phyloP scores from a whole-genome alignment of 2,329 filamentous ascomycete species.

The Apiospora malaysiana region DNA sequence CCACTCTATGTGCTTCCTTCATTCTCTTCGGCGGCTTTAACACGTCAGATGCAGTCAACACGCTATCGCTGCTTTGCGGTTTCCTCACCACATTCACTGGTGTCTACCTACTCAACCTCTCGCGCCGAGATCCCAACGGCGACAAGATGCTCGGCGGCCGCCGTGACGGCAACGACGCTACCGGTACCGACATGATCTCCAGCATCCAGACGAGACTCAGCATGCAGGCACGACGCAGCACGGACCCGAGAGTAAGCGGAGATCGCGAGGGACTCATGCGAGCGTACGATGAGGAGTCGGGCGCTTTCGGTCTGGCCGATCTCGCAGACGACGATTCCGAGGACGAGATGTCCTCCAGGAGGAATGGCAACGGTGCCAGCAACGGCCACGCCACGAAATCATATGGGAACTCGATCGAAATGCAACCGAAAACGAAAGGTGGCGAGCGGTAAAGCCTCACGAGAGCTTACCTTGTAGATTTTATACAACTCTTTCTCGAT shows the following conservation, averaged over 20 bases:
- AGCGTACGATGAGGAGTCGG: slow-evolving; percentile 83
- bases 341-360: slow-evolving; percentile 55
- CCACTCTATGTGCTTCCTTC: slow-evolving; percentile 91
- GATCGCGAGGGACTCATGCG: slow-evolving; percentile 86
- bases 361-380: slow-evolving; percentile 40
- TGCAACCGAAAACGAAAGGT: slow-evolving; percentile 51
- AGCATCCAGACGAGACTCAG: slow-evolving; percentile 88
- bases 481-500: slow-evolving; percentile 15
- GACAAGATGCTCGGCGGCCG: slow-evolving; percentile 67
- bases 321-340: slow-evolving; percentile 83
- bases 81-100: slow-evolving; percentile 96
- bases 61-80: slow-evolving; percentile 87
- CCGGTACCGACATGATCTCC: slow-evolving; percentile 90
- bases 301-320: slow-evolving; percentile 78
- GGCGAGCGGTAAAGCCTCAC: slow-evolving; percentile 26
- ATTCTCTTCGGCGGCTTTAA: slow-evolving; percentile 97
- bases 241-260: slow-evolving; percentile 67
- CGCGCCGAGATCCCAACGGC: slow-evolving; percentile 86
- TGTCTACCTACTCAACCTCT: slow-evolving; percentile 96
- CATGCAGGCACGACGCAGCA: slow-evolving; percentile 87
- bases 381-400: slow-evolving; percentile 48
- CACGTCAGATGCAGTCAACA: slow-evolving; percentile 89
- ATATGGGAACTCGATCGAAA: slow-evolving; percentile 53
- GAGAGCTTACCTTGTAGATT: slow-evolving; percentile 13
- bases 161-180: slow-evolving; percentile 67